Conservation (phyloP, 140 eudicot genomes). For the Stevia rebaudiana region DNA sequence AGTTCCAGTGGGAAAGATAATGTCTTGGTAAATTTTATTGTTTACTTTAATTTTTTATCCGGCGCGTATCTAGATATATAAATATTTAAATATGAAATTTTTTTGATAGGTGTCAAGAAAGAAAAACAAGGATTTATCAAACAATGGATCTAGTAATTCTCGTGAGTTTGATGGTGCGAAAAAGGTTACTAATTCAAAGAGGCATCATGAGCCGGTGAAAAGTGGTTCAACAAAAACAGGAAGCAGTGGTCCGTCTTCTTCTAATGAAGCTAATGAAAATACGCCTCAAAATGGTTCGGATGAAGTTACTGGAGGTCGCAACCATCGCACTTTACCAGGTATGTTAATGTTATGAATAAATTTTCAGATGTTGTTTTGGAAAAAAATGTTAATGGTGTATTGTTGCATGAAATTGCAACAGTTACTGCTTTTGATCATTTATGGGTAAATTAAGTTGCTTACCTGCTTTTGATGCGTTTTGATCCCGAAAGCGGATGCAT, state of each 20-base stretch:
- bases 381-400: not conserved
- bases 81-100: not conserved
- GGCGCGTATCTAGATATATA: not conserved
- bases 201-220: constrained; percentile 44
- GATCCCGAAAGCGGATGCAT: too few species aligned
- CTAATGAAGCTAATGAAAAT: constrained; percentile 49
- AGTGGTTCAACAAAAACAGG: constrained; percentile 33
- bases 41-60: not conserved
- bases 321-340: constrained; percentile 89
- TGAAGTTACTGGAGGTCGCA: constrained; percentile 45
- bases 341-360: not conserved
- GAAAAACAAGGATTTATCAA: constrained; percentile 50
- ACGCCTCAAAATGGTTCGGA: constrained; percentile 44
- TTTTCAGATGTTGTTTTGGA: not conserved
- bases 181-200: constrained; percentile 47
- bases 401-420: not conserved
- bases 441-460: not conserved
- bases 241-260: constrained; percentile 53
- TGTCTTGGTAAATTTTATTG: constrained; percentile 30
- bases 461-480: not conserved
- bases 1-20: constrained; percentile 62
- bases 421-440: not conserved
- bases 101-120: constrained; percentile 32
- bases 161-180: constrained; percentile 47
- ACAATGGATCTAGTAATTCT: constrained; percentile 43